Conservation (phyloP, 345 rosid species). For the Populus deltoides region DNA sequence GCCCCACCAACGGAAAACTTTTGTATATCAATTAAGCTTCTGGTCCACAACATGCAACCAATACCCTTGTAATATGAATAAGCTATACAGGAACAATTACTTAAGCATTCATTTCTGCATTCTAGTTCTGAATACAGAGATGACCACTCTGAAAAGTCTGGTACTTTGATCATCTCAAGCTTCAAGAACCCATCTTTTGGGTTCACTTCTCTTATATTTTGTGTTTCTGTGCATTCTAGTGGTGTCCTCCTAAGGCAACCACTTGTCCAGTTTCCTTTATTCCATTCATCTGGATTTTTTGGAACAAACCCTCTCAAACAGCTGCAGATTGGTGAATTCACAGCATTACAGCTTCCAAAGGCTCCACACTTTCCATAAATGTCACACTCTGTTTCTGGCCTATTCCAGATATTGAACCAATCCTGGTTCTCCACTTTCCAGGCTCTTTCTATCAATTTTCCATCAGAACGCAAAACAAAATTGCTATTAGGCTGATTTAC, state of each 20-base stretch:
- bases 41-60: conserved; percentile 50
- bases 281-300: conserved; percentile 36
- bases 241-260: conserved; percentile 40
- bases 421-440: conserved; percentile 21
- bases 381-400: too few relatives aligned
- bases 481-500: conserved; percentile 1
- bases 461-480: conserved; percentile 32
- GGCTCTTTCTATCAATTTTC: conserved; percentile 24
- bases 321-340: conserved; percentile 35
- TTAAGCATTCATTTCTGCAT: conserved; percentile 38
- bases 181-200: conserved; percentile 41
- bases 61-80: conserved; percentile 39
- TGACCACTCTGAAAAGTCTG: conserved; percentile 27
- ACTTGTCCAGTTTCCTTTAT: conserved; percentile 31
- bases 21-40: conserved; percentile 38
- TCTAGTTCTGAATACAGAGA: conserved; percentile 6
- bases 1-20: conserved; percentile 28
- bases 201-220: conserved; percentile 18
- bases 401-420: not conserved
- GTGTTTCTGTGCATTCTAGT: conserved; percentile 27
- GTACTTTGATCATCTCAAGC: conserved; percentile 36
- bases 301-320: conserved; percentile 53
- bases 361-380: conserved; percentile 42
- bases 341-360: conserved; percentile 26
- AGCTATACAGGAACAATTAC: conserved; percentile 53